Evolutionary conservation across 75 land plant genomes (phyloP).

Genomic region (Pseudotsuga menziesii): DNA sequence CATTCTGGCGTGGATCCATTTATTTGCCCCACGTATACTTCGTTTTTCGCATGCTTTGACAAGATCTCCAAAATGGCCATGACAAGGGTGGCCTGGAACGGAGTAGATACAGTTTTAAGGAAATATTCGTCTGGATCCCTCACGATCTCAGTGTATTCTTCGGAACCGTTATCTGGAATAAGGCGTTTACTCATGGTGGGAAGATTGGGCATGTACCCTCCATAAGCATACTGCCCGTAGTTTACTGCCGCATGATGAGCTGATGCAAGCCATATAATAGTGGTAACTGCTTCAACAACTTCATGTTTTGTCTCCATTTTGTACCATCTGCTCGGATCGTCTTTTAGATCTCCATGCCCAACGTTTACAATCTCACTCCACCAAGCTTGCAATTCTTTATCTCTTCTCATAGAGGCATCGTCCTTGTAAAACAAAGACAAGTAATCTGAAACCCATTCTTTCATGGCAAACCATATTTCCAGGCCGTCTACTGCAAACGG

Average conservation of each 20-base stretch:
- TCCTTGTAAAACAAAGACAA: slow-evolving; percentile 37
- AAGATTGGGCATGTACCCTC: slow-evolving; percentile 55
- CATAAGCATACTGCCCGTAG: slow-evolving; percentile 61
- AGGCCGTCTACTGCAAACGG: slow-evolving; percentile 75
- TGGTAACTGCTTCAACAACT: slow-evolving; percentile 28
- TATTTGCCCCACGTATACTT: slow-evolving; percentile 46
- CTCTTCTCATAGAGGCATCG: slow-evolving; percentile 15
- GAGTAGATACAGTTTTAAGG: slow-evolving; percentile 45
- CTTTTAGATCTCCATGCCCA: slow-evolving; percentile 37
- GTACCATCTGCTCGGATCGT: slow-evolving; percentile 7
- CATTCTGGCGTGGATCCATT: slow-evolving; percentile 25
- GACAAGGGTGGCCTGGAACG: slow-evolving; percentile 45
- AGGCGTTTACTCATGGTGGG: slow-evolving; percentile 53
- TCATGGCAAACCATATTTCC: slow-evolving; percentile 41
- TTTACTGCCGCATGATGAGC: slow-evolving; percentile 64
- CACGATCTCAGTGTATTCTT: slow-evolving; percentile 52
- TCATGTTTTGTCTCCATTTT: slow-evolving; percentile 25
- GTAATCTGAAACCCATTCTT: slow-evolving; percentile 46
- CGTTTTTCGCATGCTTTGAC: slow-evolving; percentile 44
- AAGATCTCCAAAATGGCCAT: slow-evolving; percentile 40
- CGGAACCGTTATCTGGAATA: slow-evolving; percentile 63
- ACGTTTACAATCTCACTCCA: slow-evolving; percentile 40
- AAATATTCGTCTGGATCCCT: slow-evolving; percentile 45
- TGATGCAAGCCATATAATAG: slow-evolving; percentile 48
- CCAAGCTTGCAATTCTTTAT: slow-evolving; percentile 49